Evolutionary conservation across 2,329 filamentous ascomycete species (phyloP).

Genomic region (Epichloe sylvatica): DNA sequence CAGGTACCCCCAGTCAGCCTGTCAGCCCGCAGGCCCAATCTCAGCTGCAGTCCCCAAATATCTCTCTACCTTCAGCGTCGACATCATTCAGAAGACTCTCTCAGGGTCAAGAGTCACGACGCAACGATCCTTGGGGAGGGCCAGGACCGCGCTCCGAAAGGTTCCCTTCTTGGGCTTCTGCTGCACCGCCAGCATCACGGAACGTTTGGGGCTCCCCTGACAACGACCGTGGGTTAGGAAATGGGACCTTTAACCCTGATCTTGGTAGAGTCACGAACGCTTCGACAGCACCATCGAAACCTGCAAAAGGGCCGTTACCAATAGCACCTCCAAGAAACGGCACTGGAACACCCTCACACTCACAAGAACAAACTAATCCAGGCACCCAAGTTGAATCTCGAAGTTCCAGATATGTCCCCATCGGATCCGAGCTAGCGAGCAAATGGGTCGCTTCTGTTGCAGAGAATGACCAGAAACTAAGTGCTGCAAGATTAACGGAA

Average conservation of each 20-base stretch:
- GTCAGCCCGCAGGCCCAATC: slow-evolving; percentile 3
- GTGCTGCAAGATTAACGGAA: slow-evolving; percentile 24
- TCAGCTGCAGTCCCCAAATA: slow-evolving; percentile 8
- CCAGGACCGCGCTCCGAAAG: slow-evolving; percentile 31
- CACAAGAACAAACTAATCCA: slow-evolving; percentile 15
- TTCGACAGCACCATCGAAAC: slow-evolving; percentile 17
- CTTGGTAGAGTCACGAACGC: slow-evolving; percentile 36
- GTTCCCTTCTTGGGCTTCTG: slow-evolving; percentile 35
- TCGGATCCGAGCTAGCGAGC: slow-evolving; percentile 21
- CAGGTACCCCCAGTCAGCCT: background rate
- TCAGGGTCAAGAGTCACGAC: slow-evolving; percentile 20
- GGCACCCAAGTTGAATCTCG: slow-evolving; percentile 17
- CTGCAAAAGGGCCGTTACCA: slow-evolving; percentile 29
- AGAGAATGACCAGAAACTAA: slow-evolving; percentile 33
- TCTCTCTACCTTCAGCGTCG: slow-evolving; percentile 8
- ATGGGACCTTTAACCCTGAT: slow-evolving; percentile 59
- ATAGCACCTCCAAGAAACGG: slow-evolving; percentile 24
- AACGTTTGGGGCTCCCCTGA: slow-evolving; percentile 68
- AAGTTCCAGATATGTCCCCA: slow-evolving; percentile 14
- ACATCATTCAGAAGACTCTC: slow-evolving; percentile 15
- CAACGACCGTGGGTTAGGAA: slow-evolving; percentile 57
- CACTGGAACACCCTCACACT: background rate
- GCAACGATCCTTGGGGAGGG: slow-evolving; percentile 24
- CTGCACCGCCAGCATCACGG: slow-evolving; percentile 30
- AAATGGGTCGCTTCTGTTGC: slow-evolving; percentile 30